Conservation (phyloP, 139 green algal genomes). For the Dunaliella sp. region DNA sequence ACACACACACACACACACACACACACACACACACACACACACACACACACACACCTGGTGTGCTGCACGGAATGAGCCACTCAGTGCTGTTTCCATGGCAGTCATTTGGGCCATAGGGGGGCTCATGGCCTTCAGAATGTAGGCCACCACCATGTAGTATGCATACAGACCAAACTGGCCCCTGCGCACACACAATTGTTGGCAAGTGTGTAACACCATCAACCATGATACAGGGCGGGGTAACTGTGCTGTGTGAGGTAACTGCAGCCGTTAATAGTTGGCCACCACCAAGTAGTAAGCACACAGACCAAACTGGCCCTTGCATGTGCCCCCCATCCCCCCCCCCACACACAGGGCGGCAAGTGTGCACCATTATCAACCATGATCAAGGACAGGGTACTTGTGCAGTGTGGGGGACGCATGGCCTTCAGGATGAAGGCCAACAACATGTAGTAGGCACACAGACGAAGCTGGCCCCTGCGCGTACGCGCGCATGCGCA, state of each 20-base stretch:
- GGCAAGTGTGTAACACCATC: no score
- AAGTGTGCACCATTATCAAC: no score
- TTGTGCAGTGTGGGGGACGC: no score
- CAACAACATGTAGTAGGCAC: slow-evolving; percentile 71
- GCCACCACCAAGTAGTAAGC: slow-evolving; percentile 73
- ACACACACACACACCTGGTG: slow-evolving; percentile 43
- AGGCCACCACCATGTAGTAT: slow-evolving; percentile 73
- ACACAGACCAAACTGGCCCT: slow-evolving; percentile 71
- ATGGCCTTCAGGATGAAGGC: slow-evolving; percentile 73
- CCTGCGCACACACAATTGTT: no score
- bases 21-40: not conserved
- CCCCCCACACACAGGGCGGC: no score
- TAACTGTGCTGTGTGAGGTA: no score
- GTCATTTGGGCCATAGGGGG: slow-evolving; percentile 85
- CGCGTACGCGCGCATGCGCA: no score
- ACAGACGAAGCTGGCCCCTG: slow-evolving; percentile 69
- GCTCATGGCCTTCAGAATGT: slow-evolving; percentile 69
- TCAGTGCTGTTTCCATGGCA: slow-evolving; percentile 45
- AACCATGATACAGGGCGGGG: no score
- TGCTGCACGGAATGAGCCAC: slow-evolving; percentile 46
- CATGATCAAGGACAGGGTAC: no score
- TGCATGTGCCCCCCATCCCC: no score
- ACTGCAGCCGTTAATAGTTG: slow-evolving; percentile 70
- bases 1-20: not conserved
- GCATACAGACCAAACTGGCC: slow-evolving; percentile 71